Conservation (phyloP, 176 grass and related monocot species). For the Bromus sterilis region DNA sequence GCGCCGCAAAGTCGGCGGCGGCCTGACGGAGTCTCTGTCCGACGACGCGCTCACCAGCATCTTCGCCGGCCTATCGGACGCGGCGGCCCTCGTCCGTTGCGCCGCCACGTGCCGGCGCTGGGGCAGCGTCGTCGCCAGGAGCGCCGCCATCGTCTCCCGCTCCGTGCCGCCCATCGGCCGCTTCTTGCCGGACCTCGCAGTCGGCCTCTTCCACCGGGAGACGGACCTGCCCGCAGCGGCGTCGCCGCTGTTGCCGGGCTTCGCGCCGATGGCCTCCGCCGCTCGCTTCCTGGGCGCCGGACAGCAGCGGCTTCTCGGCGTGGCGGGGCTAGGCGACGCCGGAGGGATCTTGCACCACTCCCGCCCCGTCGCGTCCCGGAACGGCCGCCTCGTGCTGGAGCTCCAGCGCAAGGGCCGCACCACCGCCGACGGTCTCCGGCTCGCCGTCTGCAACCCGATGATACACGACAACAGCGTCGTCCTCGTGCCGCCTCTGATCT, state of each 20-base stretch:
- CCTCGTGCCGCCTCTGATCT: background rate
- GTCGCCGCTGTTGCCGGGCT: background rate
- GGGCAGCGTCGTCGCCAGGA: background rate
- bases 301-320: background rate
- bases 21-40: background rate
- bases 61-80: background rate
- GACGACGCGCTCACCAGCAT: background rate
- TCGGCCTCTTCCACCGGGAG: background rate
- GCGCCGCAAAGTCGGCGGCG: background rate
- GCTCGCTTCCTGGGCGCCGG: background rate
- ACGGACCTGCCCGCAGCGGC: background rate
- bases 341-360: too few species aligned
- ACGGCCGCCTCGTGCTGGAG: background rate
- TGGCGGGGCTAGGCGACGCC: too few species aligned
- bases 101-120: background rate
- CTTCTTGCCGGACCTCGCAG: background rate
- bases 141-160: background rate
- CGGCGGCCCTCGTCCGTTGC: background rate
- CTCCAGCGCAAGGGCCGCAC: background rate
- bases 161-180: background rate
- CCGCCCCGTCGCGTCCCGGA: too few species aligned
- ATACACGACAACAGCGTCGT: background rate
- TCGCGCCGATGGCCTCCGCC: background rate
- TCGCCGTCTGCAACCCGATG: background rate
- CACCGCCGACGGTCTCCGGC: background rate